These are phyloP conservation scores for Rhododendron molle DNA, from an alignment of 148 eudicot species.

Conservation along the genomic window DNA sequence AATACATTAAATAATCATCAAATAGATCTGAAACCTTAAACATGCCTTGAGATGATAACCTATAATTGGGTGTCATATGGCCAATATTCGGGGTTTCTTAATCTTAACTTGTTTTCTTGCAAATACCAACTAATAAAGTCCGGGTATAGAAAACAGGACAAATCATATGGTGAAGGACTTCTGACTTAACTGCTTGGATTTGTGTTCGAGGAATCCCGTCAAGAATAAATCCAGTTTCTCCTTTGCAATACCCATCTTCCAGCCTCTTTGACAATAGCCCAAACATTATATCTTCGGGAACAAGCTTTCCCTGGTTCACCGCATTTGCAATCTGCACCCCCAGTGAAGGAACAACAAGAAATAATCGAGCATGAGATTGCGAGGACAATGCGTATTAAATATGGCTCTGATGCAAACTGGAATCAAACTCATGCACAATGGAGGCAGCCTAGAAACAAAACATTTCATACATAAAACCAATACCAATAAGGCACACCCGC, in stretches of 20 bases:
- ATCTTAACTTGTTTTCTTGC: not conserved
- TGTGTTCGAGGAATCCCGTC: constrained; percentile 27
- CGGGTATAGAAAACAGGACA: not conserved
- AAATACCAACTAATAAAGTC: not conserved
- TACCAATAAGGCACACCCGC: not conserved
- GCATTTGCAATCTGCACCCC: constrained; percentile 25
- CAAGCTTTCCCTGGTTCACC: constrained; percentile 25
- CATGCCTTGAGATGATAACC: not conserved
- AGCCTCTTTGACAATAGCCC: constrained; percentile 29
- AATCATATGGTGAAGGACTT: not conserved
- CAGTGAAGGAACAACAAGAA: not conserved
- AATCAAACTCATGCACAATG: not conserved
- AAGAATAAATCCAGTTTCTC: constrained; percentile 30
- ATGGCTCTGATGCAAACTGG: not conserved
- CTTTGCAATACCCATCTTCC: constrained; percentile 21
- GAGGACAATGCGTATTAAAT: not conserved
- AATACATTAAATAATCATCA: not conserved
- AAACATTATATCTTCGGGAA: constrained; percentile 28
- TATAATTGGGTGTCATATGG: not conserved
- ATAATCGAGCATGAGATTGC: not conserved
- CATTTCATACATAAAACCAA: not conserved
- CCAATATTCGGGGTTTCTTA: not conserved
- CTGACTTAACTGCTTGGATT: constrained; percentile 28
- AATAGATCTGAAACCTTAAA: not conserved
- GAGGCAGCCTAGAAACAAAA: not conserved